These are phyloP conservation scores for Periconia digitata DNA, from an alignment of 2,329 filamentous ascomycete species.

Conservation along the genomic window DNA sequence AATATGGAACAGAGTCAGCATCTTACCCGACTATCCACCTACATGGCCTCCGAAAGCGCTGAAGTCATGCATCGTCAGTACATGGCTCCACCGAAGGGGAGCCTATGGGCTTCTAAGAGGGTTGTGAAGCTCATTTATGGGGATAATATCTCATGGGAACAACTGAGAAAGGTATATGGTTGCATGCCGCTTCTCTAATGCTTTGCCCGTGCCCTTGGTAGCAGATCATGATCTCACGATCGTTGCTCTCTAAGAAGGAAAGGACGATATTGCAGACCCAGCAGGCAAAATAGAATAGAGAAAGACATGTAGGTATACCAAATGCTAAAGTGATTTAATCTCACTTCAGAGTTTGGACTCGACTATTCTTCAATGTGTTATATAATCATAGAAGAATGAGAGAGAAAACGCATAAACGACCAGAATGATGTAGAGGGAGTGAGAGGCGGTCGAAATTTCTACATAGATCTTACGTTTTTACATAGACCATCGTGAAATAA, in stretches of 20 bases:
- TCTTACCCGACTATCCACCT: constrained; percentile 16
- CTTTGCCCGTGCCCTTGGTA: constrained; percentile 9
- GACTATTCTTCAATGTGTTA: too few species aligned
- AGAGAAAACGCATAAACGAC: too few species aligned
- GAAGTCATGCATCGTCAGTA: constrained; percentile 18
- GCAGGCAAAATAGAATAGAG: too few species aligned
- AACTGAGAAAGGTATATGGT: constrained; percentile 16
- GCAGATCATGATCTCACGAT: constrained; percentile 12
- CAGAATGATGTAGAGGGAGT: too few species aligned
- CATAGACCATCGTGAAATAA: too few species aligned
- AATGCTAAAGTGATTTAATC: too few species aligned
- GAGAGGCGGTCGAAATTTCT: too few species aligned
- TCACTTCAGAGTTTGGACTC: too few species aligned
- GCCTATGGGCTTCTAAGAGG: constrained; percentile 15
- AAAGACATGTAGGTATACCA: too few species aligned
- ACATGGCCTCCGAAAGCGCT: constrained; percentile 18
- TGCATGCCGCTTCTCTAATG: constrained; percentile 13
- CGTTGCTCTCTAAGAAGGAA: constrained; percentile 14
- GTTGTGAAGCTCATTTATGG: constrained; percentile 17
- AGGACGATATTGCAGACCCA: too few species aligned
- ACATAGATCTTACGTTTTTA: too few species aligned
- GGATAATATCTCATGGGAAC: constrained; percentile 17
- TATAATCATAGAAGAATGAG: too few species aligned
- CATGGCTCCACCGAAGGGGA: constrained; percentile 15
- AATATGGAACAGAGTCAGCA: constrained; percentile 12